Base-by-base conservation (phyloP, 805 yeast genomes). In the Wickerhamomyces ciferrii region DNA sequence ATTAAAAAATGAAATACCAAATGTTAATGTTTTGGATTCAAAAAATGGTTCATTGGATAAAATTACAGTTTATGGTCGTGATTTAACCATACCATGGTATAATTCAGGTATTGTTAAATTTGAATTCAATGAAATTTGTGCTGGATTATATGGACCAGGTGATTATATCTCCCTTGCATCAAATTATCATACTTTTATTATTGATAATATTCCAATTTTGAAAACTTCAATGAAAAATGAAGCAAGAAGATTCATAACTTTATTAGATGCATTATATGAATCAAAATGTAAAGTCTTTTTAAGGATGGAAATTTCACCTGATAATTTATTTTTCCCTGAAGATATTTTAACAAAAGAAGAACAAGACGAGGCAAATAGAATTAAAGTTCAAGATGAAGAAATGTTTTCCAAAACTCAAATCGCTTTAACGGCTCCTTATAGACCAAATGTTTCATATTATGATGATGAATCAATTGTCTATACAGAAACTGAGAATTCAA, bases 91-190 rank as follows among this genome's bases (percentile, higher is more conserved):
- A 2, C 82, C 83, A 0, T 56, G 67, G 54, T 70, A 73, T 5
- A 45, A 59, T 23, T 51, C 67, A 10, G 75, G 75, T 0, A 59
- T 67, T 2, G 83, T 79, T 20, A 69, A 62, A 48, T 70, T 81
- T 47, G 75, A 72, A 19, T 84, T 80, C 50, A 64, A 64, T 7
- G 70, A 79, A 41, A 69, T 84, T 13, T 81, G 88, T 55, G 71
- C 67, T 42, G 79, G 80, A 8, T 63, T 76, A 7, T 75, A 68
- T 50, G 84, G 86, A 0, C 78, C 88, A 0, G 81, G 85, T 3
- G 91, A 84, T 58, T 84, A 81, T 58, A 82, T 84, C 31, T 78
- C 88, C 0, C 58, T 84, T 27, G 83, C 89, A 0, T 77, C 87
- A 0, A 67, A 69, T 20, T 84, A 67, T 59, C 76, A 72, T 29